phyloP scores from a whole-genome alignment of 2,329 filamentous ascomycete genomes.

The Diplocarpon mali region DNA sequence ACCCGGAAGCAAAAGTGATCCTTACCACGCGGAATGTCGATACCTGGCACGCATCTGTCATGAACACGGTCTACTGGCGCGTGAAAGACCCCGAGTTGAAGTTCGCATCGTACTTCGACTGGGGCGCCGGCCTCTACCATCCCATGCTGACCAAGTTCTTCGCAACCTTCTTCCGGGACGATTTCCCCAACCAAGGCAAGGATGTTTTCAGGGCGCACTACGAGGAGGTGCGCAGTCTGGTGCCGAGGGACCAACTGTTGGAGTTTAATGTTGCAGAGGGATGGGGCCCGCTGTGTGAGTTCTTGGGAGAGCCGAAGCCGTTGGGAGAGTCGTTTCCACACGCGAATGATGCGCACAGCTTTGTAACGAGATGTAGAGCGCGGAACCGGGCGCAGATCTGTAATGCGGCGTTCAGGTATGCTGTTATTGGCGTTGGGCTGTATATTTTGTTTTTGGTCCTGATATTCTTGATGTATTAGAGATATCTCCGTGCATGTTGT shows the following conservation, averaged over 20 bases:
- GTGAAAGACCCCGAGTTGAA: slow-evolving; percentile 51
- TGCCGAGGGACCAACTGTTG: slow-evolving; percentile 32
- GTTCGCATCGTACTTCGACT: slow-evolving; percentile 44
- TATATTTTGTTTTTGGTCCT: too few relatives aligned
- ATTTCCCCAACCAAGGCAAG: slow-evolving; percentile 56
- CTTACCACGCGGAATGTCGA: slow-evolving; percentile 56
- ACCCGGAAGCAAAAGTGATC: slow-evolving; percentile 62
- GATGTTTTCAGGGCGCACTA: slow-evolving; percentile 48
- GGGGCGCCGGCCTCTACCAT: slow-evolving; percentile 57
- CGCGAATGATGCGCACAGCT: slow-evolving; percentile 37
- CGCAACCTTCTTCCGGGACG: slow-evolving; percentile 55
- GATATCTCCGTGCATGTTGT: too few relatives aligned
- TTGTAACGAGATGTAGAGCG: slow-evolving; percentile 34
- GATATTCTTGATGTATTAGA: too few relatives aligned
- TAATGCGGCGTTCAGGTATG: slow-evolving; percentile 28
- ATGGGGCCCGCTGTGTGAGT: slow-evolving; percentile 36
- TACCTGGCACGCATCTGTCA: slow-evolving; percentile 42
- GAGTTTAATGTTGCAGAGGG: slow-evolving; percentile 34
- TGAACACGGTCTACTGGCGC: slow-evolving; percentile 59
- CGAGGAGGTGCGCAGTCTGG: slow-evolving; percentile 37
- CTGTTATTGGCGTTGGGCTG: too few relatives aligned
- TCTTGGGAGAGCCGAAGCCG: slow-evolving; percentile 27
- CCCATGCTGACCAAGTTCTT: slow-evolving; percentile 62
- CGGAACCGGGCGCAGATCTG: slow-evolving; percentile 38
- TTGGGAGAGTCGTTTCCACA: slow-evolving; percentile 31